Base-by-base conservation (phyloP, 1,284 basidiomycete species). In the Apiotrichum gracile region DNA sequence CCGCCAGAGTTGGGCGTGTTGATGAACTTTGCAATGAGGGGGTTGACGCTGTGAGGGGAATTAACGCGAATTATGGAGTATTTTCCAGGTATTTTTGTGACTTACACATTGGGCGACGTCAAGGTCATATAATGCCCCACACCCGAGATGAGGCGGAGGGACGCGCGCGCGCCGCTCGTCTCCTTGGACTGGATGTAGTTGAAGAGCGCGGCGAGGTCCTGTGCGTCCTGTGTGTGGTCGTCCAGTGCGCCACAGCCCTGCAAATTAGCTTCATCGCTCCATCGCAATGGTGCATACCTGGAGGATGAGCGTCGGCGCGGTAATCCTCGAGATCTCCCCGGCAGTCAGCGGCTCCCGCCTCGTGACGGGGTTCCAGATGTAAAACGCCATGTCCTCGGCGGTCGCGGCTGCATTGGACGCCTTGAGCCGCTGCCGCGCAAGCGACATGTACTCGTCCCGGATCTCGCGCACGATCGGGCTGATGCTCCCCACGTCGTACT, bases 91-190 rank as follows among this genome's bases (percentile, higher is more conserved):
- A 5, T 5, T 27, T 14, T n/a, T n/a, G n/a, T n/a, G n/a, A 57
- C 61, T 35, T 38, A 65, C 63, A 60, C 41, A 29, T 65, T 61
- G 0, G 61, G 56, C 26, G 46, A 49, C 13, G 61, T 58, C 6
- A 65, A 49, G 4, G 61, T 57, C 54, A 63, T 59, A 49, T 54
- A 61, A 29, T 54, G 47, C n/a, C 54, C 51, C 2, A 49, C 49
- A 26, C 46, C 44, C 10, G 57, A 51, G 26, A 62, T 40, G 22
- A 51, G 44, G 31, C 26, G 34, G 4, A 42, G 29, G 14, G 37
- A 31, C 14, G 43, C 41, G 21, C 52, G 37, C 22, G 33, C 33
- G 16, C 37, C 55, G 51, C 22, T 46, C 17, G 9, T 25, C 37
- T 29, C 44, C 10, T 34, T 22, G 4, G 31, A 24, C 13, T 55